Evolutionary conservation across 306 rosid genomes (phyloP), one percentile per base, ranked within the genome.

Genomic region (Leucaena leucocephala): DNA sequence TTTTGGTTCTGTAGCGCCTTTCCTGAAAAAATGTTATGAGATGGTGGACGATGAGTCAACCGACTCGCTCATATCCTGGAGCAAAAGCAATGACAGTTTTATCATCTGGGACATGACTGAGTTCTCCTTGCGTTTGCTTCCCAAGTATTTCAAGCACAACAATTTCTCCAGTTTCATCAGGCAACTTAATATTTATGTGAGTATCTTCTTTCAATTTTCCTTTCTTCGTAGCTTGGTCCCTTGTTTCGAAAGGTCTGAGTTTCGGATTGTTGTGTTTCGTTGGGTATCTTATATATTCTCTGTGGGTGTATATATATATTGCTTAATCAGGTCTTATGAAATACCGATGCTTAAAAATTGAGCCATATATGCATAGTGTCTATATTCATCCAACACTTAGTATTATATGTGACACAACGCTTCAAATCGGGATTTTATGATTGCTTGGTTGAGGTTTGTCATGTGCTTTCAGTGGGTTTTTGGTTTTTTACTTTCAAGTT

Each of bases 131-230:
- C 39, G 52, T 36, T 78, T 90, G 85, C 90, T 91, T 61, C 91
- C 96, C 9, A 78, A 78, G 76, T 84, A 82, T 73, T 91, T 88
- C 76, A 91, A 91, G 91, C 93, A 91, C 85, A 85, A 80, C 79
- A 91, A 91, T 68, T 87, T 88, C 80, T 88, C 96, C 33, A 91
- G 93, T 81, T 91, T 91, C 83, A 87, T 91, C 89, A 81, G 96
- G 80, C 96, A 91, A 79, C 96, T 91, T 72, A 91, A 91, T 75
- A 87, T 88, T 59, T 91, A 91, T 68, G 96, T 91, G 75, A 64
- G 91, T 77, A 10, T 10, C 54, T 46, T 16, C 46, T 71, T 50
- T 71, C 11, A 1, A 35, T 17, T 27, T 35, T 34, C 5, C 11
- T 4, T 52, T n/a, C 17, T 71, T 71, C 2, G 22, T 27, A 13